These are phyloP conservation scores for Phytophthora pinifolia DNA, from an alignment of 352 stramenopile species.

Conservation along the genomic window DNA sequence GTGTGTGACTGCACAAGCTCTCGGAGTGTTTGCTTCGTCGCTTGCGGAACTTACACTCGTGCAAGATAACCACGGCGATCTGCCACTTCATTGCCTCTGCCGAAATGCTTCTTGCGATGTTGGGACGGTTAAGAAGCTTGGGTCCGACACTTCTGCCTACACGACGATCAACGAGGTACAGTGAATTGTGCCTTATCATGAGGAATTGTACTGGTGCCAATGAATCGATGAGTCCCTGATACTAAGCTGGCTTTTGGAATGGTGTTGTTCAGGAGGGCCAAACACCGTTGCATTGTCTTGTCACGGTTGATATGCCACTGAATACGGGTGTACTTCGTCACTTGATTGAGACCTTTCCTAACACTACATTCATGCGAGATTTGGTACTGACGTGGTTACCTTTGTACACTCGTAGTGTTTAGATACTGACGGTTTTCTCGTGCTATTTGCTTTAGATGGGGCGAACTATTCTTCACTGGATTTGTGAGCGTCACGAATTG, in stretches of 20 bases:
- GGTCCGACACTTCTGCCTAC: constrained; percentile 30
- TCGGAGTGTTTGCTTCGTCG: constrained; percentile 33
- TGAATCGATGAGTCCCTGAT: not conserved
- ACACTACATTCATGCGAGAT: constrained; percentile 38
- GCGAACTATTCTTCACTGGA: constrained; percentile 58
- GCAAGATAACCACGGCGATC: constrained; percentile 42
- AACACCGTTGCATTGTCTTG: constrained; percentile 49
- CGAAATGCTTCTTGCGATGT: constrained; percentile 41
- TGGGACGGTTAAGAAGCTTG: constrained; percentile 45
- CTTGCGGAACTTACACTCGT: constrained; percentile 37
- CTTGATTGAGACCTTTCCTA: constrained; percentile 35
- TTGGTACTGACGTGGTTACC: constrained; percentile 21
- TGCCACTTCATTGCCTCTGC: constrained; percentile 60
- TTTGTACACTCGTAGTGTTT: not conserved
- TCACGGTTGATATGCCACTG: constrained; percentile 24
- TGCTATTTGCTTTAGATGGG: constrained; percentile 29
- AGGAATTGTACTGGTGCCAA: not conserved
- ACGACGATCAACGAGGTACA: constrained; percentile 42
- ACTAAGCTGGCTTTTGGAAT: not conserved
- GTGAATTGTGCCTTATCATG: not conserved
- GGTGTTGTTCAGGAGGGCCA: constrained; percentile 27
- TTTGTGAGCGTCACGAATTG: constrained; percentile 41
- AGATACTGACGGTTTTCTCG: constrained; percentile 9
- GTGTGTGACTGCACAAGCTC: constrained; percentile 40
- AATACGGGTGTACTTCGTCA: constrained; percentile 42